These are phyloP conservation scores for Senecio squalidus DNA, from an alignment of 140 eudicot species.

Conservation along the genomic window DNA sequence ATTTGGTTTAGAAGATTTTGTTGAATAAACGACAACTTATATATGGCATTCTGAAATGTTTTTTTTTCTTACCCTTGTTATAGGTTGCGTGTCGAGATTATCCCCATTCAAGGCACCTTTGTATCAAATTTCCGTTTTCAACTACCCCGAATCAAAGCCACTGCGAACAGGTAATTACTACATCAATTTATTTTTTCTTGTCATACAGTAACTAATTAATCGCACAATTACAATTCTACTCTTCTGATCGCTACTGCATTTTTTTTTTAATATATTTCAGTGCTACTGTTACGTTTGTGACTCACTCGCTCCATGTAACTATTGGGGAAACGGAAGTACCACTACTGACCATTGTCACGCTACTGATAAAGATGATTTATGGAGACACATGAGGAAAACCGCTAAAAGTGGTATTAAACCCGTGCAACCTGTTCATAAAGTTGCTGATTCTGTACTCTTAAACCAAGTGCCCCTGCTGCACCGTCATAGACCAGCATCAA, in stretches of 20 bases:
- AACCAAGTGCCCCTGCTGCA: constrained; percentile 3
- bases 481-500: constrained; percentile 18
- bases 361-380: constrained; percentile 50
- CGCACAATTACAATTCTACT: constrained; percentile 1
- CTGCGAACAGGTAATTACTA: constrained; percentile 39
- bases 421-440: constrained; percentile 7
- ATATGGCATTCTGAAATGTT: neutral
- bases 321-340: constrained; percentile 64
- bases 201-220: neutral
- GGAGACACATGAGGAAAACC: constrained; percentile 49
- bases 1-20: neutral
- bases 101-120: constrained; percentile 87
- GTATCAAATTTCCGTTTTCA: constrained; percentile 61
- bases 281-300: constrained; percentile 96
- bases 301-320: constrained; percentile 71
- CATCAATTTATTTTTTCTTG: neutral
- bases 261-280: constrained; percentile 41
- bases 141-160: constrained; percentile 59
- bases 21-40: neutral
- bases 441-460: neutral
- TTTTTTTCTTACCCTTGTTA: constrained; percentile 5
- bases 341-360: constrained; percentile 71
- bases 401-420: constrained; percentile 26
- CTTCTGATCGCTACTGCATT: constrained; percentile 5
- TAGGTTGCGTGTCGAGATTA: constrained; percentile 96